Evolutionary conservation across 495 filamentous ascomycete genomes (phyloP), one percentile per base, ranked within the genome.

Genomic region (Aspergillus affinis): DNA sequence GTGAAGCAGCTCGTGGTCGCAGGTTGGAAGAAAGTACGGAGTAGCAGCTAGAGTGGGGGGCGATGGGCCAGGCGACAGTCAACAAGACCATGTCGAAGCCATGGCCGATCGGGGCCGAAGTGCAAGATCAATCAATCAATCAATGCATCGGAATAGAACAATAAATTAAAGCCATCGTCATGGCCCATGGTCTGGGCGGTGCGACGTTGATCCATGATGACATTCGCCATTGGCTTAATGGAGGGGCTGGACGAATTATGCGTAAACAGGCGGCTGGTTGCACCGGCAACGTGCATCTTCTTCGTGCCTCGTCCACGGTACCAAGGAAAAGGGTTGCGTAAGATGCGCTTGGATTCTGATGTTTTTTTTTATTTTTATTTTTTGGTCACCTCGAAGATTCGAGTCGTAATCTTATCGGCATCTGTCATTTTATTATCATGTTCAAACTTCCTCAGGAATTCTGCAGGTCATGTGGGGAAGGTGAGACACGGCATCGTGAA

Each of bases 401-500:
- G 23, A 26, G 23, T 26, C 29, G 10, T 32, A 7, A 32, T 32
- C 6, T 32, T 8, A 32, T 32, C 29, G 29, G 29, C 7, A 32
- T 8, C 29, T 32, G 29, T 32, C 29, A 32, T 8, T 32, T 6
- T 7, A 32, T 32, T 4, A 26, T 4, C 23, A 26, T 4, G 23
- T 26, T 26, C 23, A 26, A 26, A 26, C 23, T 26, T 26, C 23
- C 7, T 32, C 36, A 15, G 13, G 36, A 15, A 41, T 41, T 17
- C 36, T 41, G 36, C 36, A 41, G 50, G 15, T 29, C 51, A 53
- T 36, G 51, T 53, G 51, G 51, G 18, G 51, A 18, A 32, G 17
- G 17, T 53, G 51, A 53, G 36, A 53, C 51, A 53, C 51, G 51
- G 51, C 51, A 30, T 32, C 29, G 36, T 41, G 36, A 17, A 41